phyloP scores from a whole-genome alignment of 257 asterid genomes.

The Jaltomata sinuosa region DNA sequence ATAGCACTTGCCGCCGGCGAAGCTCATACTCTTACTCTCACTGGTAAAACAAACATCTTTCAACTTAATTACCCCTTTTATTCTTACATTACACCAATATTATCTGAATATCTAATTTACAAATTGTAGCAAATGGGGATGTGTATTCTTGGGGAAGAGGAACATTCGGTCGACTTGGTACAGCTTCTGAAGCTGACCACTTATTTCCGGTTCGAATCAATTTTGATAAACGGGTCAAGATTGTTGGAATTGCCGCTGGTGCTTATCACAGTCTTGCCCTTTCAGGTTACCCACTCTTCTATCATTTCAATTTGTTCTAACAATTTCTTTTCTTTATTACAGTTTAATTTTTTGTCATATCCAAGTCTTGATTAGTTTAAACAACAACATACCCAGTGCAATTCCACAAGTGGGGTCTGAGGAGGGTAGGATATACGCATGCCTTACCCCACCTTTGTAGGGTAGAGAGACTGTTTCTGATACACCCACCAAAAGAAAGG shows the following conservation, averaged over 20 bases:
- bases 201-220: conserved; percentile 36
- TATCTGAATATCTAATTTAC: not conserved
- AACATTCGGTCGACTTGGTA: conserved; percentile 79
- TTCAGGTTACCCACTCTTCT: conserved; percentile 33
- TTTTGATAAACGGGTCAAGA: conserved; percentile 45
- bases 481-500: no score
- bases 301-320: not conserved
- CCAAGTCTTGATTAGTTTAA: not conserved
- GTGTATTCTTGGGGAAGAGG: conserved; percentile 97
- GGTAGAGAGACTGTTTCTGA: no score
- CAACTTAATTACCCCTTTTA: not conserved
- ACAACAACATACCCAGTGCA: no score
- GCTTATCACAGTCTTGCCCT: conserved; percentile 93
- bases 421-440: no score
- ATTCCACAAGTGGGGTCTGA: no score
- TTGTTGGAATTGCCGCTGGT: conserved; percentile 77
- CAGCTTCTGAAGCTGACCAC: conserved; percentile 62
- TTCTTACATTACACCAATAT: not conserved
- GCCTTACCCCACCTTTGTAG: no score
- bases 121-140: conserved; percentile 57
- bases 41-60: conserved; percentile 27
- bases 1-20: conserved; percentile 63
- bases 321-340: not conserved
- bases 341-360: not conserved
- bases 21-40: conserved; percentile 85